Base-by-base conservation (phyloP, 164 flowering plant species). In the Sextonia rubra region DNA sequence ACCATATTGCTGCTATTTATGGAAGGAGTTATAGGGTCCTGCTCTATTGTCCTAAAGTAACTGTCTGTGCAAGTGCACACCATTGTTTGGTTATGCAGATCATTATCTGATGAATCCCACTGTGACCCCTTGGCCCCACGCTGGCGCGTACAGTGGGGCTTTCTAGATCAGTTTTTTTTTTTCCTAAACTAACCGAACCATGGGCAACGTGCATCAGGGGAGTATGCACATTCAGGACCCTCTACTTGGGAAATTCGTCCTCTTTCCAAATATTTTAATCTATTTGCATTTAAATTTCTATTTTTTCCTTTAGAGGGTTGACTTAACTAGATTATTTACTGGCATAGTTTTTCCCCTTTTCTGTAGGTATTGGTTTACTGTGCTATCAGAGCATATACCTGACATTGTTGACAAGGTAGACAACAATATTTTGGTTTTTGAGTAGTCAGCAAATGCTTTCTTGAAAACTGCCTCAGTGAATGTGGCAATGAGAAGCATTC, bases 331-430 rank as follows among this genome's bases (percentile, higher is more conserved):
- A 64, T 77, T 64, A 69, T 48, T 32, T 79, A 71, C 27, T 68
- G 26, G 62, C 5, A 75, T 26, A 65, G 26, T 80, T 47, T 65
- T 37, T 37, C 8, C 9, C 7, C 44, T 32, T 37, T 82, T 47
- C 47, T 84, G 74, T 77, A 96, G 99, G 84, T 96, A 93, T 77
- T 96, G 99, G 99, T 86, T 87, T 74, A 90, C 87, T 65, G 93
- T 96, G 73, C 82, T 96, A 60, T 89, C 91, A 48, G 98, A 85
- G 78, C 97, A 93, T 85, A 80, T 91, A 77, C 91, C 95, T 2
- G 99, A 91, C 79, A 98, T 96, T 79, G 99, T 93, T 72, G 97
- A 91, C 79, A 96, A 91, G 99, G 99, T 93, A 89, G 12, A n/a
- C 12, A n/a, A 17, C 44, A 52, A 52, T 14, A 15, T 52, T 52